A percentile compares a stretch with the other conserved stretches of the same genome.
These are phyloP conservation scores for Capillidium rhysosporum DNA, from an alignment of 371 early-diverging fungal species.

Conservation along the genomic window DNA sequence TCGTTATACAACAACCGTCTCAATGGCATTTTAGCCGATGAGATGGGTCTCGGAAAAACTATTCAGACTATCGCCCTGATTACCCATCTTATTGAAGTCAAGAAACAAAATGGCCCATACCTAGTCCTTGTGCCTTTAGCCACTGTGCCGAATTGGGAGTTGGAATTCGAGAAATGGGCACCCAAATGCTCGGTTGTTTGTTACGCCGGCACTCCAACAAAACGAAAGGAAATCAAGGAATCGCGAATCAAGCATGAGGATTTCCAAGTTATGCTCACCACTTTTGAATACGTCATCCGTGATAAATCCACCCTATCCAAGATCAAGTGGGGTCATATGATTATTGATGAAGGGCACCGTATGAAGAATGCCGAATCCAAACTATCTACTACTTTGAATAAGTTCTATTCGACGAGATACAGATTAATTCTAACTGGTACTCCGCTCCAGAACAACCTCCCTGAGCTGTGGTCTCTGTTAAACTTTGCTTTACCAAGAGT, in stretches of 20 bases:
- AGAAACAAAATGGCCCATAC: constrained; percentile 81
- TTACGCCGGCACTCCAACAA: constrained; percentile 71
- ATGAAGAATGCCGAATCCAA: constrained; percentile 93
- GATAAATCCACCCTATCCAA: constrained; percentile 66
- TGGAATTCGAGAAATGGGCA: constrained; percentile 97
- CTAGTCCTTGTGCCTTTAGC: constrained; percentile 86
- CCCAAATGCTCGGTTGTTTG: constrained; percentile 74
- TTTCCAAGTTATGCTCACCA: constrained; percentile 93
- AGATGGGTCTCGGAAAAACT: constrained; percentile 95
- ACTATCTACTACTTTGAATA: constrained; percentile 60
- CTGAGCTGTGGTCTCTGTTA: constrained; percentile 95
- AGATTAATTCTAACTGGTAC: constrained; percentile 98
- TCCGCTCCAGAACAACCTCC: constrained; percentile 97
- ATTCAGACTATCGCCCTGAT: constrained; percentile 97
- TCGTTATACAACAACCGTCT: constrained; percentile 88
- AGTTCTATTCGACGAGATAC: constrained; percentile 70
- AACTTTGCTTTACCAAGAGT: constrained; percentile 95
- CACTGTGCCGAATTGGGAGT: constrained; percentile 88
- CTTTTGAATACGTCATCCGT: constrained; percentile 94
- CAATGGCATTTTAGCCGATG: constrained; percentile 97
- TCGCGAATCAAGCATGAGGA: constrained; percentile 48
- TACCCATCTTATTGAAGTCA: constrained; percentile 78
- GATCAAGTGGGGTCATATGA: constrained; percentile 86
- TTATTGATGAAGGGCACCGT: constrained; percentile 98
- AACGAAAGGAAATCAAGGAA: constrained; percentile 51